These are phyloP conservation scores for Priceomyces haplophilus DNA, from an alignment of 805 yeast species.

Conservation along the genomic window DNA sequence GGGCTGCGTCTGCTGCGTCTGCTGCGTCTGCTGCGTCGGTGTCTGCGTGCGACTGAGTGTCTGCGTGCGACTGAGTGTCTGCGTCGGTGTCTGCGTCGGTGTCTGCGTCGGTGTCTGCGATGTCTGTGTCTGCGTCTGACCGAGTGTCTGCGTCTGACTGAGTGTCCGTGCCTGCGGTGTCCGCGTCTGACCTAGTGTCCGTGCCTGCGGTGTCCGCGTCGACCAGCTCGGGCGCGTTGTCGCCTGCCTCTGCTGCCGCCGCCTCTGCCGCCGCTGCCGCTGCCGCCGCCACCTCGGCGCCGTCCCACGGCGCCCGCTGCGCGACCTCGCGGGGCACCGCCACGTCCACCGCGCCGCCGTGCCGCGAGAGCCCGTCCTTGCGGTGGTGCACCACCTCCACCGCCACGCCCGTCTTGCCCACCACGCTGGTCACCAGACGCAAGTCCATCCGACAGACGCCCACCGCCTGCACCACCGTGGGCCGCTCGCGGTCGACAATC, in stretches of 20 bases:
- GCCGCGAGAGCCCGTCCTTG: slow-evolving; percentile 60
- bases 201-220: too few relatives aligned
- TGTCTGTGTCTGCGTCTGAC: slow-evolving; percentile 7
- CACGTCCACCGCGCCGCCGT: slow-evolving; percentile 46
- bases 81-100: slow-evolving; percentile 42
- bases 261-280: too few relatives aligned
- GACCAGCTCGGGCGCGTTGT: too few relatives aligned
- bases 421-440: slow-evolving; percentile 40
- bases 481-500: slow-evolving; percentile 57
- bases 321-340: slow-evolving; percentile 25
- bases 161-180: too few relatives aligned
- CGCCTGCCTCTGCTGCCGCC: too few relatives aligned
- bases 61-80: too few relatives aligned
- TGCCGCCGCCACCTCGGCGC: background rate
- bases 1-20: too few relatives aligned
- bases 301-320: too few relatives aligned
- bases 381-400: slow-evolving; percentile 66
- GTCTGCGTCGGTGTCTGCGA: slow-evolving; percentile 33
- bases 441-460: slow-evolving; percentile 59
- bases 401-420: slow-evolving; percentile 76
- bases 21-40: too few relatives aligned
- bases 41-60: too few relatives aligned
- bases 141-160: slow-evolving; percentile 9
- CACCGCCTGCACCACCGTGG: slow-evolving; percentile 66
- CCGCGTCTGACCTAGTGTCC: too few relatives aligned